A percentile compares a stretch with the other conserved stretches of the same genome.
Conservation (phyloP, 176 grass and related monocot genomes). For the Poa annua region DNA sequence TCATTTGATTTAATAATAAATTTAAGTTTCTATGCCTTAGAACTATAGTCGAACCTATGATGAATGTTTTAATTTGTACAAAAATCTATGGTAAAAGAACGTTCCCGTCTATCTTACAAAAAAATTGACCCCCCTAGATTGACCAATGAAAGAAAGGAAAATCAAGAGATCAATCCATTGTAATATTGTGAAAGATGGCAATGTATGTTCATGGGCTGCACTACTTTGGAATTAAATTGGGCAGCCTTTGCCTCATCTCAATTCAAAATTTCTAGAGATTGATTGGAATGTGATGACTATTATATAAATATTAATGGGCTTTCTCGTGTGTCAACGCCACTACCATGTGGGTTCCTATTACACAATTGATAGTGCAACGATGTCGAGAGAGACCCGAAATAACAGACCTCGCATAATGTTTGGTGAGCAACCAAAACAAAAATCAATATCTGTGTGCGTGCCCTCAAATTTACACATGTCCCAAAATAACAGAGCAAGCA, state of each 20-base stretch:
- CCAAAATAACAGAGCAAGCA: constrained; percentile 18
- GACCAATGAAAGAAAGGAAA: background rate
- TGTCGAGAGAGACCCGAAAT: background rate
- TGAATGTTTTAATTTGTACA: background rate
- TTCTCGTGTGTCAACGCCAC: no score
- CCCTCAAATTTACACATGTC: background rate
- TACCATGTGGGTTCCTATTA: no score
- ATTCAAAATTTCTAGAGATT: background rate
- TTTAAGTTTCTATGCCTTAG: no score
- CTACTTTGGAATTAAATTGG: background rate
- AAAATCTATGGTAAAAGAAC: background rate
- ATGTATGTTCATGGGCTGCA: background rate
- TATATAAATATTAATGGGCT: no score
- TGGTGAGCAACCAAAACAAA: no score
- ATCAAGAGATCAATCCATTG: background rate
- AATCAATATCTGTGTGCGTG: background rate
- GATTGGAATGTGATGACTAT: no score
- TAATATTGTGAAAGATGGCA: background rate
- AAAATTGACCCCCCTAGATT: constrained; percentile 6
- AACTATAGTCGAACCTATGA: background rate
- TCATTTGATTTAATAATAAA: background rate
- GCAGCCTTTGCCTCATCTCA: background rate
- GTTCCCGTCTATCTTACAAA: background rate
- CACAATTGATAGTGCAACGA: no score
- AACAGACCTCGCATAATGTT: background rate